phyloP scores from a whole-genome alignment of 768 basidiomycete species.

The Sporobolomyces roseus region DNA sequence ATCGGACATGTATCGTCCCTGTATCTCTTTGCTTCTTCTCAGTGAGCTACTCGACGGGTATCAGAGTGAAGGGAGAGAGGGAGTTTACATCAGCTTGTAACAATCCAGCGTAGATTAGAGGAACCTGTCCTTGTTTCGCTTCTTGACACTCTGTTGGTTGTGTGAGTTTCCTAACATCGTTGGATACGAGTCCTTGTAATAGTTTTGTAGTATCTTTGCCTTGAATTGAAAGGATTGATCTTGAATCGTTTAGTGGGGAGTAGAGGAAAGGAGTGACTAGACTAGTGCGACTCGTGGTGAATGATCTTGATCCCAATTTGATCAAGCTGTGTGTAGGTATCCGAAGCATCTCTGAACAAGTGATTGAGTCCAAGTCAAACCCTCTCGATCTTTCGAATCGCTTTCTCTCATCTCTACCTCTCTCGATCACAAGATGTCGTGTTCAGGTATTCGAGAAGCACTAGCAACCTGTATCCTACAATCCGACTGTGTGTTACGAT shows the following conservation, averaged over 20 bases:
- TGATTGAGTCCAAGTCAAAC: background rate
- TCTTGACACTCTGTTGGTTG: background rate
- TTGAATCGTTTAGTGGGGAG: conserved; percentile 8
- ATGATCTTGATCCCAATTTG: background rate
- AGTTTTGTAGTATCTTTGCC: conserved; percentile 42
- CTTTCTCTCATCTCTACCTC: background rate
- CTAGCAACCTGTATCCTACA: conserved; percentile 78
- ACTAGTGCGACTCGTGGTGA: background rate
- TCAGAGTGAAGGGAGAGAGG: background rate
- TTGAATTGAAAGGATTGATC: conserved; percentile 30
- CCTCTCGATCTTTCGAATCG: background rate
- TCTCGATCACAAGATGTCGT: conserved; percentile 52
- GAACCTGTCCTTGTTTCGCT: conserved; percentile 8
- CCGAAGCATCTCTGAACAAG: background rate
- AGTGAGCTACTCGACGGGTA: background rate
- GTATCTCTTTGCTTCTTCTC: background rate
- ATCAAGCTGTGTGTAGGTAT: background rate
- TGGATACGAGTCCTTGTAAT: conserved; percentile 45
- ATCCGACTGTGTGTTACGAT: conserved; percentile 80
- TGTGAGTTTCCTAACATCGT: conserved; percentile 32
- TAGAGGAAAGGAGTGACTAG: conserved; percentile 8
- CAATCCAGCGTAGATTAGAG: conserved; percentile 38
- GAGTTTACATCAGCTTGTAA: conserved; percentile 41
- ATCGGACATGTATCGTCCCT: conserved; percentile 89
- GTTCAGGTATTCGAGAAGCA: conserved; percentile 68